Base-by-base conservation (phyloP, 1,284 basidiomycete species). In the Heterobasidion parviporum region DNA sequence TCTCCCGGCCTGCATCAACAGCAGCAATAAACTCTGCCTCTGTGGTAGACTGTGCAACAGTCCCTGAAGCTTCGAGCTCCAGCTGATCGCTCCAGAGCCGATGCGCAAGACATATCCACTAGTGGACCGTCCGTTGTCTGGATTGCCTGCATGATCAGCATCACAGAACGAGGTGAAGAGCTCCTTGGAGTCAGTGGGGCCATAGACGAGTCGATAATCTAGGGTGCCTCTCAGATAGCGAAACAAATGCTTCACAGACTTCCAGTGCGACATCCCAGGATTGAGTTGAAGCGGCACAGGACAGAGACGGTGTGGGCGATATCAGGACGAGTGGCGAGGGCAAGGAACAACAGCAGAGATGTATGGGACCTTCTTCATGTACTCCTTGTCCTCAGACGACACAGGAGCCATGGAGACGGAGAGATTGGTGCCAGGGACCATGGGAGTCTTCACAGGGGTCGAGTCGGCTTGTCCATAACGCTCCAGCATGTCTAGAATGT, bases 1-100 rank as follows among this genome's bases (percentile, higher is more conserved):
- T 60, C 33, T 70, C 65, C 15, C 63, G n/a, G 57, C 62, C 44
- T 1, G 69, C 64, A 50, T 69, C 56, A 6, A 58, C 52, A 4
- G 67, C 57, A 7, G 67, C 66, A 18, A 67, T 58, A 52, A 65
- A 68, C 35, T 68, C 63, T 2, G 66, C 64, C 54, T 69, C 67
- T 9, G 55, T 55, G 45, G 54, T 60, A 1, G 59, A 60, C 15
- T 56, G 54, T 4, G 54, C 56, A 8, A 61, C 60, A 56, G 38
- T 8, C 48, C 14, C 35, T 61, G 60, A 20, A 38, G 38, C 49
- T 54, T 35, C 14, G 46, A 51, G 18, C 34, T 44, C 60, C 59
- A 62, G 44, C 20, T 26, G 18, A 61, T 41, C 8, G 53, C 53
- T 10, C 54, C 57, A 16, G 32, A 18, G 15, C 45, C 54, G 8